Percentiles rank a stretch among this genome's conserved stretches.
Evolutionary conservation across 2,329 filamentous ascomycete species (phyloP).

Genomic region (Aotearoamyces nothofagi): DNA sequence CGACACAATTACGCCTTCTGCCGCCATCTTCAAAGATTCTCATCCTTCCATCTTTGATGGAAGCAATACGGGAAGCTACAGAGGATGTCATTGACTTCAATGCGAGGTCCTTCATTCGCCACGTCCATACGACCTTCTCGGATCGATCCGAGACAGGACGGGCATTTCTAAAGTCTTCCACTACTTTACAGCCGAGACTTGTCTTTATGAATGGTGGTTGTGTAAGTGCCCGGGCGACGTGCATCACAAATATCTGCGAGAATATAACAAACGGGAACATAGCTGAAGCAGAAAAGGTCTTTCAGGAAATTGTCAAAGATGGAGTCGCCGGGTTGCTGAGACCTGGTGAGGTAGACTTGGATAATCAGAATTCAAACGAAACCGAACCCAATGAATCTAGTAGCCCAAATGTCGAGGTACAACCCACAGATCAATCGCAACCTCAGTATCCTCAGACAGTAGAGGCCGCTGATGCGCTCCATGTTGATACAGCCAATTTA

Average conservation of each 20-base stretch:
- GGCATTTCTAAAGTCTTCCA: slow-evolving; percentile 33
- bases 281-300: slow-evolving; percentile 32
- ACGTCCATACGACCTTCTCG: slow-evolving; percentile 33
- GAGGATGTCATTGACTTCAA: slow-evolving; percentile 22
- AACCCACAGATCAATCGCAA: no score
- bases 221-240: slow-evolving; percentile 35
- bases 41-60: slow-evolving; percentile 31
- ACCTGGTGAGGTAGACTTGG: no score
- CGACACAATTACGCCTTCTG: slow-evolving; percentile 43
- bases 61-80: slow-evolving; percentile 10
- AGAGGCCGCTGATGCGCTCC: no score
- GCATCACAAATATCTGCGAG: slow-evolving; percentile 37
- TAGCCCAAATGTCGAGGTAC: no score
- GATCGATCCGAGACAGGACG: slow-evolving; percentile 32
- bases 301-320: slow-evolving; percentile 32
- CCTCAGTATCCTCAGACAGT: no score
- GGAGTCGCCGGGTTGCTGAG: slow-evolving; percentile 27
- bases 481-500: no score
- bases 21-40: slow-evolving; percentile 42
- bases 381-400: no score
- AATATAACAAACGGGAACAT: slow-evolving; percentile 34
- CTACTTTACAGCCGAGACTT: slow-evolving; percentile 31
- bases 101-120: slow-evolving; percentile 26
- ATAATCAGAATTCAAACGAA: no score
- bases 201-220: slow-evolving; percentile 47